These are phyloP conservation scores for Boletellus ananiceps DNA, from an alignment of 768 basidiomycete genomes.

Conservation along the genomic window DNA sequence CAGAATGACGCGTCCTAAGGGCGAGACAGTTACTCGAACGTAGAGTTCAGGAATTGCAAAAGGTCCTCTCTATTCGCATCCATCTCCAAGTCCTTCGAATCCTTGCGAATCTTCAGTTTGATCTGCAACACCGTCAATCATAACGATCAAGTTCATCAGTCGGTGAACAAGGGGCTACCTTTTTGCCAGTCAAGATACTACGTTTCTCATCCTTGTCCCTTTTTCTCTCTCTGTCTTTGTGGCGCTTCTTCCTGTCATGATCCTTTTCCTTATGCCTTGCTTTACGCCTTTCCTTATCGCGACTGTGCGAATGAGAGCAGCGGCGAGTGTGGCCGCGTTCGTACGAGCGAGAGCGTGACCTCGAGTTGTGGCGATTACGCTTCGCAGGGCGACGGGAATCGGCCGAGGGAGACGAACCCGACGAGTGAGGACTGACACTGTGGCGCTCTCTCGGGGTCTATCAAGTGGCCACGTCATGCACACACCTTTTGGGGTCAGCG, in stretches of 20 bases:
- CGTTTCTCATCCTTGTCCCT: slow-evolving; percentile 45
- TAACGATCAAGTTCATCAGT: not conserved
- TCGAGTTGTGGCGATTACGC: slow-evolving; percentile 16
- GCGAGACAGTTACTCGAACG: slow-evolving; percentile 27
- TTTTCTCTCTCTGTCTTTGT: slow-evolving; percentile 32
- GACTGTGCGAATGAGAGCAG: slow-evolving; percentile 28
- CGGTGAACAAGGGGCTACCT: slow-evolving; percentile 32
- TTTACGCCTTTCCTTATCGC: slow-evolving; percentile 21
- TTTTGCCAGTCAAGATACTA: slow-evolving; percentile 59
- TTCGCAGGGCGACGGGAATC: slow-evolving; percentile 13
- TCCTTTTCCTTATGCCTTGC: slow-evolving; percentile 26
- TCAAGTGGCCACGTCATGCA: slow-evolving; percentile 8
- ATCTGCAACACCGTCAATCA: slow-evolving; percentile 36
- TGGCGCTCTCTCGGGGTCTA: slow-evolving; percentile 22
- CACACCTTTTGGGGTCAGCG: slow-evolving; percentile 26
- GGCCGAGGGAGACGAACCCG: slow-evolving; percentile 13
- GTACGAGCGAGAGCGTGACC: slow-evolving; percentile 19
- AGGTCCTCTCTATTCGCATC: slow-evolving; percentile 53
- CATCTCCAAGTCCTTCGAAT: slow-evolving; percentile 50
- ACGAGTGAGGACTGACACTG: slow-evolving; percentile 18
- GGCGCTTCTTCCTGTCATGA: slow-evolving; percentile 36
- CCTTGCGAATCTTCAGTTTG: slow-evolving; percentile 60
- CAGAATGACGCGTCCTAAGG: not conserved
- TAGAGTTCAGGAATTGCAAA: slow-evolving; percentile 53
- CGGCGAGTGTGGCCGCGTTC: slow-evolving; percentile 12